phyloP scores from a whole-genome alignment of 108 stramenopile species.

The Nannochloropsis oceanica region DNA sequence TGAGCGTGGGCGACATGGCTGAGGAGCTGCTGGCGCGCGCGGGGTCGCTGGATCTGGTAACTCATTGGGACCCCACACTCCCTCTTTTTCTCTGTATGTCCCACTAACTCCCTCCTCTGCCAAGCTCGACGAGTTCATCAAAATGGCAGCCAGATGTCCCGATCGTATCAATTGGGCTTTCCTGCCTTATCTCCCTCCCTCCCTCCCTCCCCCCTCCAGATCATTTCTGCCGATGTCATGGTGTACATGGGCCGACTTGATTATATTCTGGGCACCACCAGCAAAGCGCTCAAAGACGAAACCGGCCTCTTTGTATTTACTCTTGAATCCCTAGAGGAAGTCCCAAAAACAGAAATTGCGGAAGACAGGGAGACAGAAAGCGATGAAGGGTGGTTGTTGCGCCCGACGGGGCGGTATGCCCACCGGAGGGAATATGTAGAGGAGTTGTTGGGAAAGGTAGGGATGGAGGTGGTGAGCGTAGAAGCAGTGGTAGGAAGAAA shows the following conservation, averaged over 20 bases:
- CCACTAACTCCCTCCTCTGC: too few species aligned
- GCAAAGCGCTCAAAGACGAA: neutral
- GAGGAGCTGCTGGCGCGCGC: neutral
- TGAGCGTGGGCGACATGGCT: neutral
- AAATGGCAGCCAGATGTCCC: too few species aligned
- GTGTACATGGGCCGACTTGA: neutral
- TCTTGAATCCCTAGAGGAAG: neutral
- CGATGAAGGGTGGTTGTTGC: neutral
- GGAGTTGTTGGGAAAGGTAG: neutral
- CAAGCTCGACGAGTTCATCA: too few species aligned
- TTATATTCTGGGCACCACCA: neutral
- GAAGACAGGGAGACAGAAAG: neutral
- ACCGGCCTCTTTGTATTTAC: neutral
- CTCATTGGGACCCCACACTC: too few species aligned
- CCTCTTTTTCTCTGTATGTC: too few species aligned
- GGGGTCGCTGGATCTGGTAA: neutral
- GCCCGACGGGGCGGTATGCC: neutral
- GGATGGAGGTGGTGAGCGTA: neutral
- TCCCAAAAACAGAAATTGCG: neutral
- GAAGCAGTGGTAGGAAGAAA: neutral
- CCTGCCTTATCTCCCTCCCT: too few species aligned
- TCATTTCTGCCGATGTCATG: neutral
- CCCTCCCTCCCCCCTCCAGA: neutral
- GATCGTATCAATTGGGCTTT: too few species aligned
- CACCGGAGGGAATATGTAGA: neutral